Evolutionary conservation across 2,329 filamentous ascomycete genomes (phyloP).

Genomic region (Colletotrichum magnum): DNA sequence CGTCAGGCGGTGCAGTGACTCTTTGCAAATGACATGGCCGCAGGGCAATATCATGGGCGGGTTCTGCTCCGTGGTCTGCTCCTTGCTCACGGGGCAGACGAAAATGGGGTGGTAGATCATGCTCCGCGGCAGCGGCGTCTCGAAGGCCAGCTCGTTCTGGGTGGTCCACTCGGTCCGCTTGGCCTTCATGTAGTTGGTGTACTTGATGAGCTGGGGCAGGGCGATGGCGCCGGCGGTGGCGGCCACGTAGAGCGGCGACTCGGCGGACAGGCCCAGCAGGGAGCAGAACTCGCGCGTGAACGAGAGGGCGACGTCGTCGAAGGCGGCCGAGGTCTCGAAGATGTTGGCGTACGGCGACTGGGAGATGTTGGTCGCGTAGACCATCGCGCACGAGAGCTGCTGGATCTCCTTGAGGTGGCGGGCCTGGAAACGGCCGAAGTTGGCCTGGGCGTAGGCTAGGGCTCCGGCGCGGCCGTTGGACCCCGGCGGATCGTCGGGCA

Average conservation of each 20-base stretch:
- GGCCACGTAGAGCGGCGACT: constrained; percentile 93
- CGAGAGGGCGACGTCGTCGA: constrained; percentile 85
- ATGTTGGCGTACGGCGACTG: constrained; percentile 84
- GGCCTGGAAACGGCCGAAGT: constrained; percentile 81
- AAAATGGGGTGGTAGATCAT: constrained; percentile 95
- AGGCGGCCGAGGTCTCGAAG: constrained; percentile 82
- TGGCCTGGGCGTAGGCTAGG: constrained; percentile 79
- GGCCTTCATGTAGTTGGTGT: constrained; percentile 87
- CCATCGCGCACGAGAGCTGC: constrained; percentile 84
- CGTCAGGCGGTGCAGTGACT: constrained; percentile 83
- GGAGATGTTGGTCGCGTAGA: constrained; percentile 81
- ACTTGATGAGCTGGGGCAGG: constrained; percentile 88
- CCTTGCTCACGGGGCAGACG: constrained; percentile 96
- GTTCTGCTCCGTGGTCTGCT: constrained; percentile 93
- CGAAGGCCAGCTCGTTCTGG: constrained; percentile 87
- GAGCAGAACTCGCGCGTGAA: constrained; percentile 97
- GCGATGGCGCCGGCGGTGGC: constrained; percentile 94
- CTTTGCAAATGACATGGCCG: constrained; percentile 91
- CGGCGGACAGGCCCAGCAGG: constrained; percentile 87
- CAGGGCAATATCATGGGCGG: constrained; percentile 98
- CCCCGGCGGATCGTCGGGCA: constrained; percentile 62
- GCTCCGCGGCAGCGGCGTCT: constrained; percentile 71
- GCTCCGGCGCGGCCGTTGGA: constrained; percentile 74
- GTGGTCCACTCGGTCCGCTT: constrained; percentile 97
- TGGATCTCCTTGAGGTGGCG: constrained; percentile 86